phyloP scores from a whole-genome alignment of 129 eudicot genomes.

The Centaurea solstitialis region DNA sequence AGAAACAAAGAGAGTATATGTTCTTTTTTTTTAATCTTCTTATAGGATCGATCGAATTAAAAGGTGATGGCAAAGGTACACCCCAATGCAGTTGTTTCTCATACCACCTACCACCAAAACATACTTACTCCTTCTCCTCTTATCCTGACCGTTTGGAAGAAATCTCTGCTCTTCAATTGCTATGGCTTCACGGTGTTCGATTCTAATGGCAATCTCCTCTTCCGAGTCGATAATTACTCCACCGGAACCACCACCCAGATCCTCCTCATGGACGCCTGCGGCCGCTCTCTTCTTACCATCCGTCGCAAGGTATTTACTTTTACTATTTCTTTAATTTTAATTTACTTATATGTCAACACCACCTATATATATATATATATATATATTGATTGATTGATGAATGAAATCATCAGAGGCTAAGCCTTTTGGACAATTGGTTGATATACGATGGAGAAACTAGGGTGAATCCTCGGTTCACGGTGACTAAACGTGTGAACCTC shows the following conservation, averaged over 20 bases:
- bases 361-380: too few species aligned
- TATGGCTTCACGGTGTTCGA: slow-evolving; percentile 76
- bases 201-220: slow-evolving; percentile 58
- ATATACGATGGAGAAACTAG: slow-evolving; percentile 43
- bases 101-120: background rate
- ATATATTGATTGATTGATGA: background rate
- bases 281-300: slow-evolving; percentile 44
- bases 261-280: slow-evolving; percentile 71
- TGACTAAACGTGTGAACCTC: slow-evolving; percentile 41
- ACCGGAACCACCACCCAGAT: slow-evolving; percentile 40
- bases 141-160: slow-evolving; percentile 73
- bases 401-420: slow-evolving; percentile 32
- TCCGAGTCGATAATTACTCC: slow-evolving; percentile 68
- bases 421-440: slow-evolving; percentile 57
- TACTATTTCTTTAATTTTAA: too few species aligned
- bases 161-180: slow-evolving; percentile 69
- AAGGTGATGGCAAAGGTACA: slow-evolving; percentile 32
- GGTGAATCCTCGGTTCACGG: slow-evolving; percentile 53
- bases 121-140: slow-evolving; percentile 2
- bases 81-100: slow-evolving; percentile 26
- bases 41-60: background rate
- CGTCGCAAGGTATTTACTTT: slow-evolving; percentile 39
- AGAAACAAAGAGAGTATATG: too few species aligned
- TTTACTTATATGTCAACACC: too few species aligned
- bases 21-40: too few species aligned